These are phyloP conservation scores for Bimuria novae-zelandiae DNA, from an alignment of 2,329 filamentous ascomycete genomes.

Conservation along the genomic window DNA sequence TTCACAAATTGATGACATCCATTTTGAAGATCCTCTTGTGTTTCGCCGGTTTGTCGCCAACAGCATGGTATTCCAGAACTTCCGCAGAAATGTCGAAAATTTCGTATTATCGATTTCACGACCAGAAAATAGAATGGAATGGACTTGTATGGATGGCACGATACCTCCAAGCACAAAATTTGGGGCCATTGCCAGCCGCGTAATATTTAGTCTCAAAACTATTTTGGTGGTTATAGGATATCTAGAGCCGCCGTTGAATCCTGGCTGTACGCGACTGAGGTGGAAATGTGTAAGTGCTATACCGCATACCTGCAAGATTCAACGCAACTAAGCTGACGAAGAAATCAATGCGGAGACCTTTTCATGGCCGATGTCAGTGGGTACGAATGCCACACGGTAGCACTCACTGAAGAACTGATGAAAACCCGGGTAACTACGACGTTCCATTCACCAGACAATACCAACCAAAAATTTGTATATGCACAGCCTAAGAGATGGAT, in stretches of 20 bases:
- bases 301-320: too few species aligned
- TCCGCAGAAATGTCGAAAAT: too few species aligned
- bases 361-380: not conserved
- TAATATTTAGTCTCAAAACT: not conserved
- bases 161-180: too few species aligned
- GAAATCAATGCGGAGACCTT: not conserved
- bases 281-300: not conserved
- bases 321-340: not conserved
- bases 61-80: too few species aligned
- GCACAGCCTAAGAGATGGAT: not conserved
- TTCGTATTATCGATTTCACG: too few species aligned
- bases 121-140: too few species aligned
- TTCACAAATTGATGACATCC: too few species aligned
- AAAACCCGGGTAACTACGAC: not conserved
- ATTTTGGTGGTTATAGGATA: not conserved
- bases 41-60: too few species aligned
- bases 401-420: not conserved
- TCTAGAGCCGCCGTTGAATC: not conserved
- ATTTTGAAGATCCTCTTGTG: too few species aligned
- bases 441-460: not conserved
- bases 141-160: too few species aligned
- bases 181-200: not conserved
- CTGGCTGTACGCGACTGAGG: not conserved
- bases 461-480: not conserved
- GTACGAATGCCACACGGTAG: not conserved